A percentile compares a stretch with the other conserved stretches of the same genome.
These are phyloP conservation scores for Malassezia japonica DNA, from an alignment of 1,284 basidiomycete genomes.

Conservation along the genomic window DNA sequence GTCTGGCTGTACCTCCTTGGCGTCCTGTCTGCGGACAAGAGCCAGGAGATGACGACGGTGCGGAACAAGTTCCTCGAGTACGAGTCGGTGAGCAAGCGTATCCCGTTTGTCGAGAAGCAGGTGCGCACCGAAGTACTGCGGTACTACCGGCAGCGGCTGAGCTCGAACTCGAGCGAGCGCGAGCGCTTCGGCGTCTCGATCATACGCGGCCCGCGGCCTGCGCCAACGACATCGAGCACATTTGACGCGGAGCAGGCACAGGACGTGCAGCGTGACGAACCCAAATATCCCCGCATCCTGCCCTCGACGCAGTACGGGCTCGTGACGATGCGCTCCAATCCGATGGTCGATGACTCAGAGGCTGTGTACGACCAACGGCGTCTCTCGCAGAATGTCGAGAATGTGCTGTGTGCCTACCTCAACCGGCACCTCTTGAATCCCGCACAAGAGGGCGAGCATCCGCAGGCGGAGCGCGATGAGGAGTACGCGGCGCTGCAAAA, in stretches of 20 bases:
- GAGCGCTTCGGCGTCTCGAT: constrained; percentile 1
- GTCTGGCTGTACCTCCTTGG: constrained; percentile 47
- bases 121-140: constrained; percentile 37
- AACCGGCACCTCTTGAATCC: constrained; percentile 22
- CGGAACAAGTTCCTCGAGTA: constrained; percentile 42
- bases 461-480: neutral
- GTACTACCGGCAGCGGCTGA: constrained; percentile 39
- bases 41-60: constrained; percentile 45
- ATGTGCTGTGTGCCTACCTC: constrained; percentile 42
- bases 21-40: constrained; percentile 43
- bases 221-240: neutral
- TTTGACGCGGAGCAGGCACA: neutral
- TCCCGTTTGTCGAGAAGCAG: constrained; percentile 35
- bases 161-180: neutral
- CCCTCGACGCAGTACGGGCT: constrained; percentile 16
- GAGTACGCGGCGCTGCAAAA: neutral
- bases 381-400: constrained; percentile 33
- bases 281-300: constrained; percentile 3
- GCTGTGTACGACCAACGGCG: constrained; percentile 28
- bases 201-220: constrained; percentile 1
- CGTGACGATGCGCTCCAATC: constrained; percentile 6
- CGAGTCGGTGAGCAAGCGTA: constrained; percentile 39
- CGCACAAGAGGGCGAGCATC: neutral
- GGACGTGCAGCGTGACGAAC: neutral
- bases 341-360: constrained; percentile 8